phyloP scores from a whole-genome alignment of 352 stramenopile species.

The Globisporangium acanthophoron region DNA sequence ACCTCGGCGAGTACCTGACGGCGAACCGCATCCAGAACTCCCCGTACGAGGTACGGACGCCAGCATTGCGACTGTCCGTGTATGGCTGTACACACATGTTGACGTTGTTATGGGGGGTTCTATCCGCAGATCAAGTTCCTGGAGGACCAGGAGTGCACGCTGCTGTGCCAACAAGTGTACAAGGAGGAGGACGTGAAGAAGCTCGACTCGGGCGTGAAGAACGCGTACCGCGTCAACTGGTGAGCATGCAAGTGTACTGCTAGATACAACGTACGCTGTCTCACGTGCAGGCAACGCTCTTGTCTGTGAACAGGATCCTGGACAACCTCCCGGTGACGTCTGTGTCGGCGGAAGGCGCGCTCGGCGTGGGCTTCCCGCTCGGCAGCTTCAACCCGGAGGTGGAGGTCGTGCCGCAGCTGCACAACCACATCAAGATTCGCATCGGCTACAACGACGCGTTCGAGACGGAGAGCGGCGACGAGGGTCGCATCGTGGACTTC shows the following conservation, averaged over 20 bases:
- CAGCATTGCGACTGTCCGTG: not conserved
- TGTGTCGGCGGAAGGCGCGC: slow-evolving; percentile 51
- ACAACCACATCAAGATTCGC: slow-evolving; percentile 99
- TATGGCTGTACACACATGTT: too few relatives aligned
- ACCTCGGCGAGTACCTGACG: slow-evolving; percentile 98
- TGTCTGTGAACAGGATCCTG: slow-evolving; percentile 83
- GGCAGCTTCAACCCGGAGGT: slow-evolving; percentile 89
- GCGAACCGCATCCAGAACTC: slow-evolving; percentile 99
- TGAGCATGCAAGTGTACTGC: slow-evolving; percentile 5
- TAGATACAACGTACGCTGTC: not conserved
- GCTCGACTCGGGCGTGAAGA: slow-evolving; percentile 93
- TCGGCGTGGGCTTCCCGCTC: slow-evolving; percentile 84
- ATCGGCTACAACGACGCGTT: slow-evolving; percentile 96
- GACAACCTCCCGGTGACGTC: slow-evolving; percentile 96
- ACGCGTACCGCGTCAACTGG: slow-evolving; percentile 98
- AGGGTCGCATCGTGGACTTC: slow-evolving; percentile 98
- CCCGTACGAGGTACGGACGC: slow-evolving; percentile 79
- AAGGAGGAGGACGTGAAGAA: slow-evolving; percentile 91
- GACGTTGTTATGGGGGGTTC: not conserved
- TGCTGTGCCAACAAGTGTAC: slow-evolving; percentile 80
- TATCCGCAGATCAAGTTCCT: slow-evolving; percentile 79
- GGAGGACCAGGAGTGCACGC: slow-evolving; percentile 58
- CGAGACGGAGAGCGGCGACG: slow-evolving; percentile 50
- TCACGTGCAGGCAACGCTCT: not conserved
- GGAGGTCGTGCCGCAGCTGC: slow-evolving; percentile 88